These are phyloP conservation scores for Solanum virginianum DNA, from an alignment of 257 asterid species.

Conservation along the genomic window DNA sequence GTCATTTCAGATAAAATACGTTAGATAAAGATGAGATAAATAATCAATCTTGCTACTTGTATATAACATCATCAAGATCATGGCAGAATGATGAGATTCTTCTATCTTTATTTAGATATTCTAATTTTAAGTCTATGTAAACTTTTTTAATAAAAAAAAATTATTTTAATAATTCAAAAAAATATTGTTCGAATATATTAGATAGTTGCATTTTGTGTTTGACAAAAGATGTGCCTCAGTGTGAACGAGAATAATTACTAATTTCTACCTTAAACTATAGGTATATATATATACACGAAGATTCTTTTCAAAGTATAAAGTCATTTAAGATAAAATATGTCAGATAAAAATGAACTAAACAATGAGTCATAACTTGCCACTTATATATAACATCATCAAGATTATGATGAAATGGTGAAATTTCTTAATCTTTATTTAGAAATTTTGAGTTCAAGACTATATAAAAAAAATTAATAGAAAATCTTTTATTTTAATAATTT, in stretches of 20 bases:
- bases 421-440: neutral
- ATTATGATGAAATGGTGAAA: neutral
- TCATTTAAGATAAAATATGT: too few species aligned
- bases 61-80: neutral
- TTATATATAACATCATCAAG: neutral
- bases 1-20: neutral
- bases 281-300: too few species aligned
- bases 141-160: neutral
- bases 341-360: neutral
- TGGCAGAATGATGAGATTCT: neutral
- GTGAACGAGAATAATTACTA: too few species aligned
- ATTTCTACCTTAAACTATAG: too few species aligned
- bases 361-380: neutral
- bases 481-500: too few species aligned
- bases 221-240: too few species aligned
- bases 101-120: neutral
- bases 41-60: neutral
- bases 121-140: neutral
- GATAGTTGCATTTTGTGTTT: too few species aligned
- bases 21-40: neutral
- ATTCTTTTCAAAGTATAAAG: too few species aligned
- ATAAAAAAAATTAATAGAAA: neutral
- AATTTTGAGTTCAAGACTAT: neutral
- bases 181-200: too few species aligned
- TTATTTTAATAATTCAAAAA: too few species aligned